Evolutionary conservation across 148 eudicot species (phyloP).

Genomic region (Cornus suecica): DNA sequence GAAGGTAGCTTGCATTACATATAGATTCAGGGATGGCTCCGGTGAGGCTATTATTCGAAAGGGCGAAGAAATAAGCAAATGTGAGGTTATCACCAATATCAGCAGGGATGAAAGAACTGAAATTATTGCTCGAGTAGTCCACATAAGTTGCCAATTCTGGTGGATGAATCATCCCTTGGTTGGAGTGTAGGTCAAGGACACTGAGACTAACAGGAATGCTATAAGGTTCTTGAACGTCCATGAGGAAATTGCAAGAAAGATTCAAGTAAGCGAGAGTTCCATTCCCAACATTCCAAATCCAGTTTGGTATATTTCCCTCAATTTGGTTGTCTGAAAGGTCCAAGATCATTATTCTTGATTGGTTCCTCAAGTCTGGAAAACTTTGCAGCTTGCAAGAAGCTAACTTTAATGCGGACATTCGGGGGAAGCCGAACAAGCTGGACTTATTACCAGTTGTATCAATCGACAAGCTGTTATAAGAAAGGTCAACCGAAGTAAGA

Average conservation of each 20-base stretch:
- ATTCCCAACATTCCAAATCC: slow-evolving; percentile 34
- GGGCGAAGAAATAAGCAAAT: slow-evolving; percentile 20
- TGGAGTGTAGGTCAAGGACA: slow-evolving; percentile 45
- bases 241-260: slow-evolving; percentile 36
- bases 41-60: slow-evolving; percentile 30
- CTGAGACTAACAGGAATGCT: neutral
- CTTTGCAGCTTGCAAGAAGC: too few relatives aligned
- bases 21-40: slow-evolving; percentile 38
- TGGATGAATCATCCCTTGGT: slow-evolving; percentile 32
- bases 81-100: slow-evolving; percentile 13
- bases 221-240: slow-evolving; percentile 23
- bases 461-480: too few relatives aligned
- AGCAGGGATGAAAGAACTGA: slow-evolving; percentile 18
- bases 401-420: slow-evolving; percentile 17
- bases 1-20: slow-evolving; percentile 30
- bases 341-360: slow-evolving; percentile 15
- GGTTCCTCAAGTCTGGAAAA: slow-evolving; percentile 35
- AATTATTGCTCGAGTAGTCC: slow-evolving; percentile 36
- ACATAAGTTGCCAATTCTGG: slow-evolving; percentile 16
- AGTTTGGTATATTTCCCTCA: slow-evolving; percentile 32
- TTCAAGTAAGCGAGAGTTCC: slow-evolving; percentile 25
- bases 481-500: too few relatives aligned
- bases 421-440: too few relatives aligned
- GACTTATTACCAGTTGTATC: too few relatives aligned
- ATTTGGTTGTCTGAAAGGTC: slow-evolving; percentile 42